Evolutionary conservation across 192 early-diverging fungal species (phyloP).

Genomic region (Pecoramyces ruminantium): DNA sequence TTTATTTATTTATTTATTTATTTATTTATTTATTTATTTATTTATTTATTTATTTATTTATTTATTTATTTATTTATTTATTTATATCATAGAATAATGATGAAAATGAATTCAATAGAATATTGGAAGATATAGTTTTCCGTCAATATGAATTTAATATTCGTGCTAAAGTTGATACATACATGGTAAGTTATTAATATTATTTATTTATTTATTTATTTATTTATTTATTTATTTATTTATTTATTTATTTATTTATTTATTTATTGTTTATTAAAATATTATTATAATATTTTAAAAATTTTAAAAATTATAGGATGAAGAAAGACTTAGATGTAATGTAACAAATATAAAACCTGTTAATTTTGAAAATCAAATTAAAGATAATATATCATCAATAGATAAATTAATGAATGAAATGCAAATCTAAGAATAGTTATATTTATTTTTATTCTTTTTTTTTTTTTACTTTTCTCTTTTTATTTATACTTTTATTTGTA

Average conservation of each 20-base stretch:
- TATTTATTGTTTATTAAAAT: too few species aligned
- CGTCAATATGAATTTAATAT: slow-evolving; percentile 54
- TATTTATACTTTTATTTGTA: too few species aligned
- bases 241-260: neutral
- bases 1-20: too few species aligned
- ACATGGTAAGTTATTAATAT: slow-evolving; percentile 23
- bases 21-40: too few species aligned
- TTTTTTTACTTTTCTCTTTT: too few species aligned
- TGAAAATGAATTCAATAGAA: slow-evolving; percentile 24
- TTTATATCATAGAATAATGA: slow-evolving; percentile 2
- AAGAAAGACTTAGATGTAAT: neutral
- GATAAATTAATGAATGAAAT: neutral
- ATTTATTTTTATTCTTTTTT: too few species aligned
- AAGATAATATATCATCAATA: neutral
- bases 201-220: neutral
- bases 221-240: neutral
- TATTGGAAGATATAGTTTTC: slow-evolving; percentile 38
- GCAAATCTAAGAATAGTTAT: neutral
- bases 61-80: too few species aligned
- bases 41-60: too few species aligned
- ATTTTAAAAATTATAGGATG: neutral
- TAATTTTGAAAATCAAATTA: neutral
- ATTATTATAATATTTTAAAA: neutral
- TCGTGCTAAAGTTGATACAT: slow-evolving; percentile 66
- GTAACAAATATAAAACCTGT: neutral